phyloP scores from a whole-genome alignment of 1,284 basidiomycete species.

The Wallemia ichthyophaga region DNA sequence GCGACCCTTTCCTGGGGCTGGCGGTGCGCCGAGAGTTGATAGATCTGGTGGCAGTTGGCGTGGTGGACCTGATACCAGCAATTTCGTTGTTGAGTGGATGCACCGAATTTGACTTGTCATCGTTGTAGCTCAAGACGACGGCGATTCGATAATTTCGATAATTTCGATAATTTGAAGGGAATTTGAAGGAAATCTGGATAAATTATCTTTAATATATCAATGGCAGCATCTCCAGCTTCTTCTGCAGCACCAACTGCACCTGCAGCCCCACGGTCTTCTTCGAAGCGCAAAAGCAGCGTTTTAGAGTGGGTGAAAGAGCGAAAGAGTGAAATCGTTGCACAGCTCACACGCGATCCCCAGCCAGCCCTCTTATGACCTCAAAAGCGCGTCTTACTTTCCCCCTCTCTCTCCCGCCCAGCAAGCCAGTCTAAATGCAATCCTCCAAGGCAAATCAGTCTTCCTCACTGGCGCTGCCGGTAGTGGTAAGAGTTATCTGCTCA shows the following conservation, averaged over 20 bases:
- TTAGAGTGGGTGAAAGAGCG: no score
- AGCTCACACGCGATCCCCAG: no score
- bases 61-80: neutral
- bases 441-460: no score
- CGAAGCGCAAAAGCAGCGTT: no score
- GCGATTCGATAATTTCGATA: neutral
- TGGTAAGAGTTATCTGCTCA: neutral
- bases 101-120: neutral
- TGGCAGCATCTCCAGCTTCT: no score
- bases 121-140: neutral
- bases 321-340: no score
- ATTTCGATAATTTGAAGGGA: neutral
- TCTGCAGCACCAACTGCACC: no score
- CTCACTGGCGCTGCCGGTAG: neutral
- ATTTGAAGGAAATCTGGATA: neutral
- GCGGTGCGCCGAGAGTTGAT: neutral
- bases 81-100: neutral
- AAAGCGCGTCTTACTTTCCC: no score
- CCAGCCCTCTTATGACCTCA: no score
- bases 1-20: neutral
- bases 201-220: no score
- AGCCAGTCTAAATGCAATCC: neutral
- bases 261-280: no score
- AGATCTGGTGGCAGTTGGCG: neutral
- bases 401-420: no score